Evolutionary conservation across 192 early-diverging fungal species (phyloP).

Genomic region (Coemansia sp.): DNA sequence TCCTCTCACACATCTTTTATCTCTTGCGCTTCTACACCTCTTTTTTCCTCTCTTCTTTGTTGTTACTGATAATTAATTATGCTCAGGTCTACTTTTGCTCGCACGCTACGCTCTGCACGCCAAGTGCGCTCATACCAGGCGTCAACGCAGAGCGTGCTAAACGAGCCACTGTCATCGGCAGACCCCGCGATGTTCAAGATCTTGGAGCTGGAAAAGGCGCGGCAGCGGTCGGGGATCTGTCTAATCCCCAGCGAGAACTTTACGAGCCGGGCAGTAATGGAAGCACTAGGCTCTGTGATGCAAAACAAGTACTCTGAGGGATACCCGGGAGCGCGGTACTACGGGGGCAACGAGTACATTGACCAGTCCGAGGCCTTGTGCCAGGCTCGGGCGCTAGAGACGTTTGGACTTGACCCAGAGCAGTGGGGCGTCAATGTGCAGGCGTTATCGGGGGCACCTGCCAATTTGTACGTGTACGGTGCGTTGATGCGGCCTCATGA

Average conservation of each 20-base stretch:
- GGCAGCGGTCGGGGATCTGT: conserved; percentile 91
- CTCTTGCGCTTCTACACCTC: no score
- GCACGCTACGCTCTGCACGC: neutral
- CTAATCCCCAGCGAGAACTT: conserved; percentile 99
- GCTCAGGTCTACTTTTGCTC: neutral
- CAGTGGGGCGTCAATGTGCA: conserved; percentile 99
- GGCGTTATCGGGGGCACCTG: conserved; percentile 93
- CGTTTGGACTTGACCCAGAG: conserved; percentile 78
- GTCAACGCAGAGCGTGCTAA: conserved; percentile 60
- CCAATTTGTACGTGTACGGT: conserved; percentile 96
- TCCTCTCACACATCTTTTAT: no score
- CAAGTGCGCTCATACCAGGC: conserved; percentile 15
- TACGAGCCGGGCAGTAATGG: conserved; percentile 95
- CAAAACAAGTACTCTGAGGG: conserved; percentile 99
- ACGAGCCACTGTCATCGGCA: conserved; percentile 69
- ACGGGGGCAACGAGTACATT: conserved; percentile 99
- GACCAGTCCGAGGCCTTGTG: conserved; percentile 94
- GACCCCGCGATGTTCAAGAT: conserved; percentile 95
- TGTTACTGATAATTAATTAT: no score
- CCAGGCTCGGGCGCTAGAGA: conserved; percentile 94
- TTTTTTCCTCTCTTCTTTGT: no score
- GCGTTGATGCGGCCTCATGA: conserved; percentile 97
- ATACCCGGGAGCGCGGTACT: conserved; percentile 96
- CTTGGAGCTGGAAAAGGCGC: conserved; percentile 93
- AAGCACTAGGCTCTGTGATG: conserved; percentile 95